phyloP scores from a whole-genome alignment of 305 asterid species.

The Fraxinus platypoda region DNA sequence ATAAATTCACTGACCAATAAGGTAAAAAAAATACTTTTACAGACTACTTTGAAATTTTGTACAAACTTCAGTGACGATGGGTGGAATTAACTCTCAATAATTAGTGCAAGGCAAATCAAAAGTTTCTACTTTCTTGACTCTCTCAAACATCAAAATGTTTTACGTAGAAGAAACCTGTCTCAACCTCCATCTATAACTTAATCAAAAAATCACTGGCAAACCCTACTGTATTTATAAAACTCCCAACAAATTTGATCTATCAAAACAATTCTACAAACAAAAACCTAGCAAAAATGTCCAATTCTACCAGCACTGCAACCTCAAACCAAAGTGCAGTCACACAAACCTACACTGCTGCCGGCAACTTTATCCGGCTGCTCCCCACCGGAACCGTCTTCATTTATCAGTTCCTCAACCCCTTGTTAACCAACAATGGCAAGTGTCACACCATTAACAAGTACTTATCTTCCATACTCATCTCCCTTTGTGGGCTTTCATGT shows the following conservation, averaged over 20 bases:
- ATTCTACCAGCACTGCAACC: not conserved
- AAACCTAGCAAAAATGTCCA: not conserved
- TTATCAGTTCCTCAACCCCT: slow-evolving; percentile 18
- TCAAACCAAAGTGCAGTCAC: not conserved
- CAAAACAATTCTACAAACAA: not conserved
- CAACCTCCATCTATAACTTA: not conserved
- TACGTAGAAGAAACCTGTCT: not conserved
- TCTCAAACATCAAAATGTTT: not conserved
- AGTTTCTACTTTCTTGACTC: not conserved
- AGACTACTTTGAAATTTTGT: not conserved
- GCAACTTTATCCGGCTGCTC: slow-evolving; percentile 6
- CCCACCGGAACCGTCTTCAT: slow-evolving; percentile 21
- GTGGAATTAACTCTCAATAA: not conserved
- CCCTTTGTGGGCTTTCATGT: slow-evolving; percentile 46
- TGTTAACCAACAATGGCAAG: slow-evolving; percentile 27
- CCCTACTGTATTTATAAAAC: not conserved
- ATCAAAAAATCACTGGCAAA: not conserved
- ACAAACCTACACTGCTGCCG: not conserved
- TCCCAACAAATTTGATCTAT: not conserved
- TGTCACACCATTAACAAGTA: slow-evolving; percentile 48
- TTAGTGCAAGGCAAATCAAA: not conserved
- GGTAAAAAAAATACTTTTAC: not conserved
- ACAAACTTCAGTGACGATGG: not conserved
- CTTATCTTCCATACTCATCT: slow-evolving; percentile 39
- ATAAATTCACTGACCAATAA: not conserved